Conservation (phyloP, 306 rosid genomes). For the Begonia fuchsioides region DNA sequence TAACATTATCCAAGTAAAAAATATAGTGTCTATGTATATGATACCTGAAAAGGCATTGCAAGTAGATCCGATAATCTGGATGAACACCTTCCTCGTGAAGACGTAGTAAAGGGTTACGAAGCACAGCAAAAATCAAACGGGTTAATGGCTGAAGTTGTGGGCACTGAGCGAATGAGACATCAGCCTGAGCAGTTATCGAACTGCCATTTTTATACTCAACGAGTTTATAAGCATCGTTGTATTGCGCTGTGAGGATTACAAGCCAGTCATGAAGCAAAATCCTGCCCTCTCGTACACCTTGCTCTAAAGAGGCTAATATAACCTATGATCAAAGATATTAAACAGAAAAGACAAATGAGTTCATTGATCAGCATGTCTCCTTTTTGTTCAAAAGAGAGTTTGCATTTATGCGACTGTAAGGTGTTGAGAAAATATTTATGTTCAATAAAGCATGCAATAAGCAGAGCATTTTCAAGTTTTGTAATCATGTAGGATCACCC, state of each 20-base stretch:
- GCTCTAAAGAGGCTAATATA: conserved; percentile 82
- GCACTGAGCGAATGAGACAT: conserved; percentile 80
- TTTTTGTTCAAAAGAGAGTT: too few species aligned
- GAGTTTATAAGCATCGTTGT: conserved; percentile 65
- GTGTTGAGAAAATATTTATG: too few species aligned
- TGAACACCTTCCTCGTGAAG: conserved; percentile 96
- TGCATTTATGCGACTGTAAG: too few species aligned
- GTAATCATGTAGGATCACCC: too few species aligned
- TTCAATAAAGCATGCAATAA: too few species aligned
- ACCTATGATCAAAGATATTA: conserved; percentile 26
- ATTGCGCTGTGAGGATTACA: conserved; percentile 84
- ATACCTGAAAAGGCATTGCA: conserved; percentile 95
- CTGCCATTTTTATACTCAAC: conserved; percentile 51
- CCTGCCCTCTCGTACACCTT: conserved; percentile 96
- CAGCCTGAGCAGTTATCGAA: conserved; percentile 58
- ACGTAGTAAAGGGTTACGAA: conserved; percentile 82
- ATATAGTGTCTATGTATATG: too few species aligned
- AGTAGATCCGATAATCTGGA: conserved; percentile 83
- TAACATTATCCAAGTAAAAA: too few species aligned
- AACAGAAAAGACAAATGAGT: too few species aligned
- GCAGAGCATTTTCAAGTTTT: too few species aligned
- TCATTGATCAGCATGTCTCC: too few species aligned
- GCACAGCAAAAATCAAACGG: conserved; percentile 81
- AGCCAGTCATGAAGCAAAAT: conserved; percentile 96
- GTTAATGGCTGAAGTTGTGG: conserved; percentile 79